Evolutionary conservation across 345 rosid species (phyloP), one percentile per base, ranked within the genome.

Genomic region (Citrus maxima): DNA sequence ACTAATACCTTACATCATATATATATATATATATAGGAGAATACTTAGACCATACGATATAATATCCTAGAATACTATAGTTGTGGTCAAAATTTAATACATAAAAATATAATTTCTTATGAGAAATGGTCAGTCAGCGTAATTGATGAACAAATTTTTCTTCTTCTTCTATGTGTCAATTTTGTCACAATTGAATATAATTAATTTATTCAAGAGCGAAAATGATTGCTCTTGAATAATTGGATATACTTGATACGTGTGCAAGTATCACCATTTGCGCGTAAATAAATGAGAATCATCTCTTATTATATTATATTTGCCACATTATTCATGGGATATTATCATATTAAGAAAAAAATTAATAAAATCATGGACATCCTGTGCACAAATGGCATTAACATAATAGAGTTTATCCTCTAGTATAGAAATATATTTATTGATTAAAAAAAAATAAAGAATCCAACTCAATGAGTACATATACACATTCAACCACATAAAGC

Each of bases 1-100:
- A 12, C 1, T 3, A 46, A 46, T 46, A 13, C 18, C 18, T 1
- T 13, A 13, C 1, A 13, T 2, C 1, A 0, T 46, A 2, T 3
- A 10, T 28, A 28, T 28, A 28, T 25, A 25, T 25, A 25, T 25
- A 25, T 3, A 13, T 46, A 46, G 0, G 0, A 12, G 0, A 2
- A 13, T 46, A 13, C 1, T 13, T 46, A 46, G 0, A 46, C 0
- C 14, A 46, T 46, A 46, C 0, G 0, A 13, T 12, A 46, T 12
- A 42, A 3, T 12, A 42, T 12, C 2, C 0, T 42, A 42, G 0
- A 42, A 42, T 42, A 40, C 1, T 0, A 10, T 42, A 42, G 0
- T 10, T 2, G 14, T 3, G 3, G 4, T 42, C 0, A 0, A 10
- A 10, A 10, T 42, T 42, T 10, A 10, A 10, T 42, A 46, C 1